Conservation (phyloP, 768 basidiomycete species). For the Neoboletus brunneissimus region DNA sequence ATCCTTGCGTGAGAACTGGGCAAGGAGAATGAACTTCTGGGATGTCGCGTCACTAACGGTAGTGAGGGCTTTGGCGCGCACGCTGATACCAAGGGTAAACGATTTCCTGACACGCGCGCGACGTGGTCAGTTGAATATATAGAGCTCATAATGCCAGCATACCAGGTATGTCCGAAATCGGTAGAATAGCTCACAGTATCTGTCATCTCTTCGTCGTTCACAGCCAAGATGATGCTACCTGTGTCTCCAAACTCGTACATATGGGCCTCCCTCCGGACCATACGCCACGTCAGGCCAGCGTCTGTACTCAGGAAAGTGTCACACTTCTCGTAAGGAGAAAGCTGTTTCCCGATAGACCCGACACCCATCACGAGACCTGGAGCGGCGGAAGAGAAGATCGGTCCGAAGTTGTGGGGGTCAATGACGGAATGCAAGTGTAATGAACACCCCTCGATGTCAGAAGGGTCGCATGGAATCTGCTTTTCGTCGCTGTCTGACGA, state of each 20-base stretch:
- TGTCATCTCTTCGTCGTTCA: slow-evolving; percentile 81
- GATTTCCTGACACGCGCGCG: slow-evolving; percentile 49
- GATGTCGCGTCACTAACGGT: slow-evolving; percentile 95
- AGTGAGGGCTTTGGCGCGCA: slow-evolving; percentile 75
- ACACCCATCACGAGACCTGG: slow-evolving; percentile 98
- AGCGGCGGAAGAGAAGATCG: slow-evolving; percentile 91
- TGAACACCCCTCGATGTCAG: slow-evolving; percentile 61
- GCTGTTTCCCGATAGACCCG: slow-evolving; percentile 71
- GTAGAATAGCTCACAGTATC: slow-evolving; percentile 73
- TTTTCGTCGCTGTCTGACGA: slow-evolving; percentile 57
- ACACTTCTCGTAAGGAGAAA: slow-evolving; percentile 76
- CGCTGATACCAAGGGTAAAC: slow-evolving; percentile 63
- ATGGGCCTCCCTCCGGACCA: slow-evolving; percentile 71
- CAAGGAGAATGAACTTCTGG: slow-evolving; percentile 91
- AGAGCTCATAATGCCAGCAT: slow-evolving; percentile 25
- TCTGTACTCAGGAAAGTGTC: slow-evolving; percentile 94
- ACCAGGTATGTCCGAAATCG: slow-evolving; percentile 85
- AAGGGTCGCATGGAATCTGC: slow-evolving; percentile 58
- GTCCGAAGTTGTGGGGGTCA: slow-evolving; percentile 87
- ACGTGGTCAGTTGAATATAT: background rate
- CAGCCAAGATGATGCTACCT: slow-evolving; percentile 73
- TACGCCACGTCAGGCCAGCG: slow-evolving; percentile 83
- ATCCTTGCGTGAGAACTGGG: slow-evolving; percentile 64
- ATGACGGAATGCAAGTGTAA: slow-evolving; percentile 94
- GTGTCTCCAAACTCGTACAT: slow-evolving; percentile 97